phyloP scores from a whole-genome alignment of 345 rosid genomes.

The Corymbia maculata region DNA sequence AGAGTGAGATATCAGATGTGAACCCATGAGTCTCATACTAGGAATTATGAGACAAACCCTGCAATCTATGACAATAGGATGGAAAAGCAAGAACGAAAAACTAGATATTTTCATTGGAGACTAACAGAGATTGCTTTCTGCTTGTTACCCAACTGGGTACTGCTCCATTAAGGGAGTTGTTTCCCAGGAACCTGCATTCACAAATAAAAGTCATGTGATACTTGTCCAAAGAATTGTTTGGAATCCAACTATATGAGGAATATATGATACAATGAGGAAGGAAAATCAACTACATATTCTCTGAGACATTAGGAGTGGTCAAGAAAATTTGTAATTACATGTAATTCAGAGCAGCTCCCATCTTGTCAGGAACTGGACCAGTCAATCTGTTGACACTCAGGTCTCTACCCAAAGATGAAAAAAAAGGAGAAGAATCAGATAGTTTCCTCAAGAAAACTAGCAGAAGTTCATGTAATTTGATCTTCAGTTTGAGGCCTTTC shows the following conservation, averaged over 20 bases:
- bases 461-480: no score
- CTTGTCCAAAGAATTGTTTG: background rate
- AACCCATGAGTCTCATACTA: background rate
- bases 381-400: slow-evolving; percentile 64
- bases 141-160: slow-evolving; percentile 6
- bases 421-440: background rate
- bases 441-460: background rate
- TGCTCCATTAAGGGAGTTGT: slow-evolving; percentile 63
- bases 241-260: background rate
- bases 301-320: background rate
- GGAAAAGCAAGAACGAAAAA: background rate
- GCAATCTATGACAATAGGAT: background rate
- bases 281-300: background rate
- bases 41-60: background rate
- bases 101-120: background rate
- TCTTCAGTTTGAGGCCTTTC: no score
- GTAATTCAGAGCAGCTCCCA: slow-evolving; percentile 8
- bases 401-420: slow-evolving; percentile 38
- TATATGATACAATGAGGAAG: background rate
- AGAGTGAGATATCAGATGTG: background rate
- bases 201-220: background rate
- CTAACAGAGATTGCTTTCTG: slow-evolving; percentile 30
- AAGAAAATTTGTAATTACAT: slow-evolving; percentile 27
- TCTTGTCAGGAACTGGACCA: slow-evolving; percentile 34
- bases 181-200: slow-evolving; percentile 48